A percentile compares a stretch with the other conserved stretches of the same genome.
These are phyloP conservation scores for Trichophyton mentagrophytes DNA, from an alignment of 2,329 filamentous ascomycete genomes.

Conservation along the genomic window DNA sequence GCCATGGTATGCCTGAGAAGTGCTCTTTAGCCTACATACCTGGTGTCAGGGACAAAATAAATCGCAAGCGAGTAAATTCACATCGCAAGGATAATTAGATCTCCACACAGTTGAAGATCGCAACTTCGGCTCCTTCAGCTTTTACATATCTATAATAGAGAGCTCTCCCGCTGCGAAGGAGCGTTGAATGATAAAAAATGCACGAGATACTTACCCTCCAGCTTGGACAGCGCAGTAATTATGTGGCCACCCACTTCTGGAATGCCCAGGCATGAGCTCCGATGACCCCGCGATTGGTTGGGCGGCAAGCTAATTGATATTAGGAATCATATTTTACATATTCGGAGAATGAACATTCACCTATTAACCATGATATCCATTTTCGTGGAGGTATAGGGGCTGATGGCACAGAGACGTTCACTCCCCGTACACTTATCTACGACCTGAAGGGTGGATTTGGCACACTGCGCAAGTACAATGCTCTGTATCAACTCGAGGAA, in stretches of 20 bases:
- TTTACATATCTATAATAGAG: neutral
- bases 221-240: constrained; percentile 85
- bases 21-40: no score
- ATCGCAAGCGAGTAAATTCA: neutral
- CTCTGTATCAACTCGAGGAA: constrained; percentile 57
- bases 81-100: neutral
- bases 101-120: neutral
- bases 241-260: constrained; percentile 93
- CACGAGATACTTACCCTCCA: constrained; percentile 91
- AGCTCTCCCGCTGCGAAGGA: neutral
- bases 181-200: constrained; percentile 41
- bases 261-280: constrained; percentile 58
- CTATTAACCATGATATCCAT: constrained; percentile 72
- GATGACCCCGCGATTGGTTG: neutral
- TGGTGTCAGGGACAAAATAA: neutral
- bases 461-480: constrained; percentile 72
- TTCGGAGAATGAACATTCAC: constrained; percentile 49
- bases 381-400: constrained; percentile 72
- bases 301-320: constrained; percentile 5
- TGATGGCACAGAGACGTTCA: constrained; percentile 81
- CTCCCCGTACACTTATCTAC: constrained; percentile 82
- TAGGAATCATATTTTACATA: constrained; percentile 98
- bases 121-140: neutral
- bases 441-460: constrained; percentile 92
- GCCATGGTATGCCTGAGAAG: no score